Conservation (phyloP, 2,329 filamentous ascomycete species). For the Sporothrix inflata region DNA sequence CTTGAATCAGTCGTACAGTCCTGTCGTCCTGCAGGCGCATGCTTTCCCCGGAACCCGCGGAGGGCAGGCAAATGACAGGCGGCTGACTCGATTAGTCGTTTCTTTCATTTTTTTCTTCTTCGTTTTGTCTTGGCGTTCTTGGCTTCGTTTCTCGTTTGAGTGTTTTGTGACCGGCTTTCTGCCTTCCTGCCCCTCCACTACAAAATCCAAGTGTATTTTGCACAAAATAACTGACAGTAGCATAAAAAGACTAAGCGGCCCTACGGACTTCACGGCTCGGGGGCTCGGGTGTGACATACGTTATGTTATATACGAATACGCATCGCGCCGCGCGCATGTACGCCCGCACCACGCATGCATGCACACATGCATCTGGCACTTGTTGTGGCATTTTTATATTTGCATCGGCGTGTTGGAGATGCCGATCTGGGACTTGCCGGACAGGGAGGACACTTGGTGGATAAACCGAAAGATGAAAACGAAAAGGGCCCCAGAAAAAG, state of each 20-base stretch:
- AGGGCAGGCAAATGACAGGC: not conserved
- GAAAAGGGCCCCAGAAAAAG: too few species aligned
- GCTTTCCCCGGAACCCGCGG: conserved; percentile 4
- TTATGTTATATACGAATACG: not conserved
- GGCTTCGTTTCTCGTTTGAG: not conserved
- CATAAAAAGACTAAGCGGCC: not conserved
- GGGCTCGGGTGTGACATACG: not conserved
- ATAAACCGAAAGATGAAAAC: not conserved
- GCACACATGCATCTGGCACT: not conserved
- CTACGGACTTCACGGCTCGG: not conserved
- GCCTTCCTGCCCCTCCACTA: not conserved
- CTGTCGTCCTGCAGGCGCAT: not conserved
- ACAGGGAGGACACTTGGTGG: not conserved
- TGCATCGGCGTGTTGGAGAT: not conserved
- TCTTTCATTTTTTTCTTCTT: not conserved
- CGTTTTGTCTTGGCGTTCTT: not conserved
- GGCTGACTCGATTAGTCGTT: conserved; percentile 11
- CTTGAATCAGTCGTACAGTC: not conserved
- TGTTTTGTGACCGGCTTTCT: not conserved
- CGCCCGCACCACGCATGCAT: not conserved
- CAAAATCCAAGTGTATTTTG: not conserved
- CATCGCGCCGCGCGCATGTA: not conserved
- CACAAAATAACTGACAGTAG: not conserved
- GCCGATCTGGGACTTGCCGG: conserved; percentile 6
- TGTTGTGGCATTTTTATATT: conserved; percentile 1